Evolutionary conservation across 1,284 basidiomycete species (phyloP).

Genomic region (Moesziomyces aphidis): DNA sequence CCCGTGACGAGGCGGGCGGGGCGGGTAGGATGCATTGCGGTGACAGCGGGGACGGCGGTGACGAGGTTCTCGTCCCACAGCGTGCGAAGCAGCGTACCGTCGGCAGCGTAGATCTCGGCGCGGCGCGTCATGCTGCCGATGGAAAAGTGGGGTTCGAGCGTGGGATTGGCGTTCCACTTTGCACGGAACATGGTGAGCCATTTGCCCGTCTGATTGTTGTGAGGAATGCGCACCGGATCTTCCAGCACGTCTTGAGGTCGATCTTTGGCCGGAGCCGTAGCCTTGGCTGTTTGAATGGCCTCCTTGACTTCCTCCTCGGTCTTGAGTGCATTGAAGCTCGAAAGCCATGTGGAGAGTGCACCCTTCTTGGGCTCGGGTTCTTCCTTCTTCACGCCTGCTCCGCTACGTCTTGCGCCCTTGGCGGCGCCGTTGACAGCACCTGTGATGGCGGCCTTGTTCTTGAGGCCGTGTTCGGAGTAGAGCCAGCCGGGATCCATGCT

Average conservation of each 20-base stretch:
- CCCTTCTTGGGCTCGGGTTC: constrained; percentile 5
- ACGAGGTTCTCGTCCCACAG: constrained; percentile 62
- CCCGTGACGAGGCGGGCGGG: constrained; percentile 55
- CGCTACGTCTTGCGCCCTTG: constrained; percentile 5
- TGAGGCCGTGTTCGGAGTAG: constrained; percentile 27
- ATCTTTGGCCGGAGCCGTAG: neutral
- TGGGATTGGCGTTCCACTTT: constrained; percentile 56
- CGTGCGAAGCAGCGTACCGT: constrained; percentile 53
- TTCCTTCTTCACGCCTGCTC: constrained; percentile 28
- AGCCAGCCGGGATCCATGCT: constrained; percentile 31
- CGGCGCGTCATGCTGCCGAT: constrained; percentile 64
- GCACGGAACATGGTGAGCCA: constrained; percentile 67
- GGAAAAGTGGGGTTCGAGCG: constrained; percentile 58
- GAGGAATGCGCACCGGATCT: constrained; percentile 43
- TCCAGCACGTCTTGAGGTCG: constrained; percentile 47
- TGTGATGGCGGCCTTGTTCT: constrained; percentile 17
- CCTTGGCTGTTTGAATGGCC: constrained; percentile 28
- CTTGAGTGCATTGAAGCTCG: constrained; percentile 25
- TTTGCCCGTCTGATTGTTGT: constrained; percentile 67
- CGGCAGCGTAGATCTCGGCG: constrained; percentile 58
- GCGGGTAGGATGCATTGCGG: constrained; percentile 56
- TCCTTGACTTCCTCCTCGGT: constrained; percentile 22
- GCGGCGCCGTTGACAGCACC: constrained; percentile 6
- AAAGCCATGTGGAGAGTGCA: constrained; percentile 28
- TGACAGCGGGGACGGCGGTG: constrained; percentile 65